A percentile compares a stretch with the other conserved stretches of the same genome.
These are phyloP conservation scores for Fraxinus excelsior DNA, from an alignment of 257 asterid species.

Conservation along the genomic window DNA sequence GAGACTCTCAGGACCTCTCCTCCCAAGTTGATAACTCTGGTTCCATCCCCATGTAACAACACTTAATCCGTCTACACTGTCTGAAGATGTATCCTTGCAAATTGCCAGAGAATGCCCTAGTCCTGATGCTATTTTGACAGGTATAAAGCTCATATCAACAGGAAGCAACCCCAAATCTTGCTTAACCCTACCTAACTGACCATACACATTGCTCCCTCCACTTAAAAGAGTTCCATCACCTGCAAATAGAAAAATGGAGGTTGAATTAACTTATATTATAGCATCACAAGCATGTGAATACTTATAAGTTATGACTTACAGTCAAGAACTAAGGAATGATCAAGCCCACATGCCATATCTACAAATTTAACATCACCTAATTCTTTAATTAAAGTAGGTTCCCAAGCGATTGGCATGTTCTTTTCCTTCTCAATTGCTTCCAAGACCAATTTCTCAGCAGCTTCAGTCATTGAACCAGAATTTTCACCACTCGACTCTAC, in stretches of 20 bases:
- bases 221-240: conserved; percentile 79
- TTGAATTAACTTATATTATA: not conserved
- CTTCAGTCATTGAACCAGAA: conserved; percentile 45
- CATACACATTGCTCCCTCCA: conserved; percentile 85
- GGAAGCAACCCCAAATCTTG: conserved; percentile 64
- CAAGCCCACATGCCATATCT: conserved; percentile 86
- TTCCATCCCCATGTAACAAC: conserved; percentile 97
- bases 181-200: conserved; percentile 73
- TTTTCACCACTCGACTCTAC: conserved; percentile 21
- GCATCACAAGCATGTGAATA: not conserved
- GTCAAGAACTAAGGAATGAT: conserved; percentile 76
- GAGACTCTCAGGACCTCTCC: conserved; percentile 54
- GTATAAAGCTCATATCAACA: conserved; percentile 44
- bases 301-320: conserved; percentile 47
- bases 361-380: conserved; percentile 48
- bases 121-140: conserved; percentile 72
- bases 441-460: conserved; percentile 62
- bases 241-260: conserved; percentile 32
- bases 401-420: conserved; percentile 88
- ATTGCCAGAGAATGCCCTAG: conserved; percentile 88
- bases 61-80: conserved; percentile 28
- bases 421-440: conserved; percentile 90
- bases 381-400: conserved; percentile 75
- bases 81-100: conserved; percentile 41
- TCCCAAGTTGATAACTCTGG: conserved; percentile 73